Percentiles rank a stretch among this genome's conserved stretches.
Conservation (phyloP, 2,329 filamentous ascomycete species). For the Ophiosphaerella herpotricha region DNA sequence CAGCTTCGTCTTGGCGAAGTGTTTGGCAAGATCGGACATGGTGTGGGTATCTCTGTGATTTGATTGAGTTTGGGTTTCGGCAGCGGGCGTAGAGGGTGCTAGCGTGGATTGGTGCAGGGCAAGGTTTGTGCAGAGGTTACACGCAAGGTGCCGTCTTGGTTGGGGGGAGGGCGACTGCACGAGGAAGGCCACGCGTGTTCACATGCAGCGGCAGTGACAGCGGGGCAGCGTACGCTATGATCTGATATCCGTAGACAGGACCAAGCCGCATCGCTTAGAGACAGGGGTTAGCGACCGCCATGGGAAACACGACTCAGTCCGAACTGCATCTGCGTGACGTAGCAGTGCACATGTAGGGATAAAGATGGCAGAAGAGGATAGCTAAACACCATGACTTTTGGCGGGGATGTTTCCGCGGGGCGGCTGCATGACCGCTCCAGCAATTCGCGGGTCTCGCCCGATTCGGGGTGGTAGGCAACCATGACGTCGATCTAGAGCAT, state of each 20-base stretch:
- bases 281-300: constrained; percentile 10
- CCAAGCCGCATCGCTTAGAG: constrained; percentile 1
- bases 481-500: constrained; percentile 25
- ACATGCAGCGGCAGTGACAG: not conserved
- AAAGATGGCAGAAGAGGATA: no score
- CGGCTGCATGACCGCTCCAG: not conserved
- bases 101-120: not conserved
- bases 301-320: not conserved
- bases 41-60: constrained; percentile 9
- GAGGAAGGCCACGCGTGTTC: constrained; percentile 2
- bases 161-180: not conserved
- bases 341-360: no score
- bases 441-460: constrained; percentile 8
- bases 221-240: not conserved
- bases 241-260: constrained; percentile 10
- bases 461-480: constrained; percentile 5
- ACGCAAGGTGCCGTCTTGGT: not conserved
- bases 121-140: not conserved
- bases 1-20: constrained; percentile 78
- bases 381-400: no score
- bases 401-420: constrained; percentile 1
- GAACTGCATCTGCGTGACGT: no score
- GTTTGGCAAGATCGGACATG: constrained; percentile 83
- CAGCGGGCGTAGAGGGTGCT: not conserved
- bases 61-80: not conserved